Base-by-base conservation (phyloP, 306 rosid species). In the Prinsepia uniflora region DNA sequence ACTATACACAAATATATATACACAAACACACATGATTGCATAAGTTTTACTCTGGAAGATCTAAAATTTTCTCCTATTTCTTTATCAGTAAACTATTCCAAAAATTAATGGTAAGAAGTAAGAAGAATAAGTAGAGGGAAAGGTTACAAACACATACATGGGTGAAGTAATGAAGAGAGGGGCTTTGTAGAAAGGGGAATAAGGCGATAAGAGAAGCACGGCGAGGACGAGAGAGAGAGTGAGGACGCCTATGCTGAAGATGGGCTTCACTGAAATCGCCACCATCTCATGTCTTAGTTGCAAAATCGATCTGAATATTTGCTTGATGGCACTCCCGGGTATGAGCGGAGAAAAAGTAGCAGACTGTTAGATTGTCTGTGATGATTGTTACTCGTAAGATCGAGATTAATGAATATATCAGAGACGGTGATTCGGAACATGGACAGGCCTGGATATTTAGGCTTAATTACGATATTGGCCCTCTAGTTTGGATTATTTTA, bases 201-300 rank as follows among this genome's bases (percentile, higher is more conserved):
- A 76, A 44, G 86, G 82, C 11, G 82, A 84, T 6, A 89, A 75
- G 76, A 94, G 68, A 13, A 85, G 58, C 8, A 87, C 55, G 60
- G 79, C 44, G 71, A 87, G 73, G 64, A 80, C 12, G 43, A 91
- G 67, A 46, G 86, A 76, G 36, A 94, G 86, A 34, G 86, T 34
- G 70, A 80, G 50, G 41, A 84, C 74, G 12, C 81, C 79, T 58
- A 84, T 17, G 74, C 60, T 82, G 72, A 89, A 90, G 3, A 83
- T 64, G 68, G 90, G 90, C 86, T 84, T 93, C 75, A 86, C 86
- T 64, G 89, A 77, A 41, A 90, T 76, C 82, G 76, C 73, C 83
- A 82, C 71, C 97, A 93, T 93, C 77, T 40, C 65, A 47, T 49
- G 34, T 50, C 76, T 43, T 9, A 41, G 34, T 41, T n/a, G 22